Evolutionary conservation across 208 protist genomes (phyloP).

Genomic region (Crithidia thermophila): DNA sequence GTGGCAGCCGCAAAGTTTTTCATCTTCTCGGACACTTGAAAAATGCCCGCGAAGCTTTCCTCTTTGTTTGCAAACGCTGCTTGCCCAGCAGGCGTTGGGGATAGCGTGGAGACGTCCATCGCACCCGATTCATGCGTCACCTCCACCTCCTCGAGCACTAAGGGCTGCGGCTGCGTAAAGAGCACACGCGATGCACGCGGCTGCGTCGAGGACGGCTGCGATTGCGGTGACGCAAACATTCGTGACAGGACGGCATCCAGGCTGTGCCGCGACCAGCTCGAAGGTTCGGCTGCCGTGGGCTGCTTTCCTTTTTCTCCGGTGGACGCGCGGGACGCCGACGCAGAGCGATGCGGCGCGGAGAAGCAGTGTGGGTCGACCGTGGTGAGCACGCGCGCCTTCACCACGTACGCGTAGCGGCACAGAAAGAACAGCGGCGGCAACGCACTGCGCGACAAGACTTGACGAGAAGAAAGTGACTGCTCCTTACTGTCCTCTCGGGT

Average conservation of each 20-base stretch:
- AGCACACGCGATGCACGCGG: neutral
- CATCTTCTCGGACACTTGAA: neutral
- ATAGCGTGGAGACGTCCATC: no score
- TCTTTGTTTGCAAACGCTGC: no score
- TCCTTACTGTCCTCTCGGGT: neutral
- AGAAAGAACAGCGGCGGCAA: constrained; percentile 10
- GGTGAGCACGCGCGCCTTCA: constrained; percentile 25
- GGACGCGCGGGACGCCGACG: neutral
- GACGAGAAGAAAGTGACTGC: no score
- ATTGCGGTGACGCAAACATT: neutral
- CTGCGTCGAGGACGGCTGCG: neutral
- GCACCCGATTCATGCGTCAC: no score
- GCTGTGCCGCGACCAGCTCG: no score
- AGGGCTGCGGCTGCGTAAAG: constrained; percentile 23
- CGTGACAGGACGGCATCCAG: no score
- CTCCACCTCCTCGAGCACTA: neutral
- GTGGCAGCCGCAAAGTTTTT: neutral
- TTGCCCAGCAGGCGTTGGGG: no score
- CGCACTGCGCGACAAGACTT: neutral
- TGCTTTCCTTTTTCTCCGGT: no score
- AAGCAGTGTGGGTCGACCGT: neutral
- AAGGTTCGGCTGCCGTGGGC: no score
- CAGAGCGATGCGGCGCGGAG: neutral
- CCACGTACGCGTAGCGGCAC: constrained; percentile 27
- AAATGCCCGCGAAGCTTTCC: no score